phyloP scores from a whole-genome alignment of 2,329 filamentous ascomycete genomes.

The Colletotrichum filicis region DNA sequence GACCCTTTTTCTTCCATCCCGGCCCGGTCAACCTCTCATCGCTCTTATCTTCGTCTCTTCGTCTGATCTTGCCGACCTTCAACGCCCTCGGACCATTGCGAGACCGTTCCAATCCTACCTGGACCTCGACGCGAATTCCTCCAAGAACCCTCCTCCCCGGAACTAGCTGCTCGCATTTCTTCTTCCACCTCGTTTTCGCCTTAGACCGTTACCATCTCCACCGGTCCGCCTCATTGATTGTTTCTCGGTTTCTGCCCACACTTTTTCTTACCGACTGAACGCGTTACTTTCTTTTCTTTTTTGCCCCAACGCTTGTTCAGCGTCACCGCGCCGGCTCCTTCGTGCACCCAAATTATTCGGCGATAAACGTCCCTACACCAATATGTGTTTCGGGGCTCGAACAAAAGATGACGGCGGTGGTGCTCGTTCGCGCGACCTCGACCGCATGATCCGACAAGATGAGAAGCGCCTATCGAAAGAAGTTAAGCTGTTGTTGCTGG shows the following conservation, averaged over 20 bases:
- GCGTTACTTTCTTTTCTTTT: neutral
- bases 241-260: neutral
- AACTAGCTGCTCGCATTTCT: neutral
- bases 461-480: conserved; percentile 88
- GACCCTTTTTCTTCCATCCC: neutral
- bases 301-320: neutral
- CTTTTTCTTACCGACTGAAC: neutral
- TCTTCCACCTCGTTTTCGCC: conserved; percentile 5
- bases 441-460: conserved; percentile 85
- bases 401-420: conserved; percentile 60
- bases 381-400: conserved; percentile 74
- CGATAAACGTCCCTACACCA: conserved; percentile 36
- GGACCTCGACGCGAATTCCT: conserved; percentile 7
- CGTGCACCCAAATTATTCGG: neutral
- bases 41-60: conserved; percentile 3
- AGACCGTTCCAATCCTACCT: neutral
- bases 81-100: conserved; percentile 22
- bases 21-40: conserved; percentile 4
- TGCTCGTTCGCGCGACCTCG: conserved; percentile 79
- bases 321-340: neutral
- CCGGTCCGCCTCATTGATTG: neutral
- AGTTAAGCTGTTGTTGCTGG: conserved; percentile 92
- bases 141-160: neutral
- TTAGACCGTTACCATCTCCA: neutral
- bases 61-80: conserved; percentile 26